Evolutionary conservation across 208 protist genomes (phyloP).

Genomic region (Angomonas desouzai): DNA sequence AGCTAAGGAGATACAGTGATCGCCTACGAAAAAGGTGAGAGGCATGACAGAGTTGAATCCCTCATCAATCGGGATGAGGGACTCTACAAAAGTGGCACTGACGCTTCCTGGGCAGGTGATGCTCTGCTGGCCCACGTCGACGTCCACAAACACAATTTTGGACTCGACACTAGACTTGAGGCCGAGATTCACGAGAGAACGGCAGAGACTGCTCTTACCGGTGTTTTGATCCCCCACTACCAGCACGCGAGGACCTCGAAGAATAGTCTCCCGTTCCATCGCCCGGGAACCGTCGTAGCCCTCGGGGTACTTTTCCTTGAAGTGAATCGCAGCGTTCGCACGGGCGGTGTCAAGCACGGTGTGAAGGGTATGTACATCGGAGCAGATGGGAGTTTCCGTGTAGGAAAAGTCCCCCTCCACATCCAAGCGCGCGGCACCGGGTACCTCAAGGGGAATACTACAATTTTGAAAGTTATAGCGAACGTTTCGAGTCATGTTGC

Average conservation of each 20-base stretch:
- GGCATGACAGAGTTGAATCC: slow-evolving; percentile 73
- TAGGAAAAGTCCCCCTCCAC: slow-evolving; percentile 43
- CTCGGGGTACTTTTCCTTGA: neutral
- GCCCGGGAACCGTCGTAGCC: neutral
- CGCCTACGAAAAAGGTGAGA: slow-evolving; percentile 77
- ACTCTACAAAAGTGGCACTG: slow-evolving; percentile 54
- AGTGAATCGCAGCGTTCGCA: slow-evolving; percentile 14
- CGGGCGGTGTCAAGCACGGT: slow-evolving; percentile 31
- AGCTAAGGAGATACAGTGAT: slow-evolving; percentile 30
- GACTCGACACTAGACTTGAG: slow-evolving; percentile 12
- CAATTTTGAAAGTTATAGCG: slow-evolving; percentile 39
- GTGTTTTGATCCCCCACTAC: slow-evolving; percentile 71
- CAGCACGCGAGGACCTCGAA: slow-evolving; percentile 54
- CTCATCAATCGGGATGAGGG: slow-evolving; percentile 55
- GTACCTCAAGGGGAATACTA: slow-evolving; percentile 34
- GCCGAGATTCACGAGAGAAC: slow-evolving; percentile 63
- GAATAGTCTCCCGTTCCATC: slow-evolving; percentile 11
- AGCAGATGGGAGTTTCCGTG: slow-evolving; percentile 12
- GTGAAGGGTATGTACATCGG: slow-evolving; percentile 33
- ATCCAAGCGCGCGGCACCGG: slow-evolving; percentile 26
- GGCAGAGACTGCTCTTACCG: slow-evolving; percentile 55
- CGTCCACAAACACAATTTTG: slow-evolving; percentile 45
- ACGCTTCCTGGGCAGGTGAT: slow-evolving; percentile 77
- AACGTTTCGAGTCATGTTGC: slow-evolving; percentile 36
- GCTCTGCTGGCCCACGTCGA: slow-evolving; percentile 66